Evolutionary conservation across 305 asterid genomes (phyloP).

Genomic region (Fraxinus angustifolia): DNA sequence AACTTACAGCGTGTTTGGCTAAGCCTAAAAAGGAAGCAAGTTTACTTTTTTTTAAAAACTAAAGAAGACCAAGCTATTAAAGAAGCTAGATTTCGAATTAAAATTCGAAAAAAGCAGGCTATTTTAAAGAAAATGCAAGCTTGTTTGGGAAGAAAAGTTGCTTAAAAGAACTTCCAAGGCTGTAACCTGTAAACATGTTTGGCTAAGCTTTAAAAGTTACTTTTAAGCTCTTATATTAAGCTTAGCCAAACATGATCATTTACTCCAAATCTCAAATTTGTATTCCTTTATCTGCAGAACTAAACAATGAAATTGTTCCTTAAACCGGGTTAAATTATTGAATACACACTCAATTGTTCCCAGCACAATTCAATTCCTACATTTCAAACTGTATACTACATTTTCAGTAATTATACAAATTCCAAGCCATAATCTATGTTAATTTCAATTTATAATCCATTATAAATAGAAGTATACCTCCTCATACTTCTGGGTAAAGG

Average conservation of each 20-base stretch:
- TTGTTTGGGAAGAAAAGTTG: not conserved
- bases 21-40: not conserved
- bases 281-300: not conserved
- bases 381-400: not conserved
- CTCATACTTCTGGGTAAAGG: conserved; percentile 83
- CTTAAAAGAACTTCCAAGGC: not conserved
- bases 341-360: not conserved
- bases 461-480: conserved; percentile 45
- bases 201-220: not conserved
- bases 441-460: not conserved
- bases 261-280: not conserved
- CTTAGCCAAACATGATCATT: not conserved
- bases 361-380: not conserved
- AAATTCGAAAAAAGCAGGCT: not conserved
- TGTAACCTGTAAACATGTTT: not conserved
- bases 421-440: not conserved
- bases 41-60: too few relatives aligned
- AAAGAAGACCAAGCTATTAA: not conserved
- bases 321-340: not conserved
- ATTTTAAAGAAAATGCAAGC: not conserved
- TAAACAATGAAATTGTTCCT: not conserved
- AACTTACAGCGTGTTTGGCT: not conserved
- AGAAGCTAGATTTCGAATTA: not conserved
- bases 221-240: not conserved
- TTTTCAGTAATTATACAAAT: not conserved